phyloP scores from a whole-genome alignment of 768 basidiomycete genomes.

The Pleurotus sapidus region DNA sequence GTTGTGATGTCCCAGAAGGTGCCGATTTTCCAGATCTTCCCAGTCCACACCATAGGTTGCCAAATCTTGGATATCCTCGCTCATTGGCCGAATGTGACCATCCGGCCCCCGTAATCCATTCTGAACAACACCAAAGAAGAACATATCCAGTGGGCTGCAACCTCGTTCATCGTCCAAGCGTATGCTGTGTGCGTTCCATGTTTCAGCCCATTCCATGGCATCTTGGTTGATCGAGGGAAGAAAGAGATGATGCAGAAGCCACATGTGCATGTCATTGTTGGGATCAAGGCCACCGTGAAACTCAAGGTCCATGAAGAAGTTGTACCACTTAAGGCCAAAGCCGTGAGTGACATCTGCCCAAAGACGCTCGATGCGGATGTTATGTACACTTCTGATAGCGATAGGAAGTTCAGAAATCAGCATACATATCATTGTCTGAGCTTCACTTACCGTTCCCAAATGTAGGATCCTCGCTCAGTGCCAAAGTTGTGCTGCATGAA shows the following conservation, averaged over 20 bases:
- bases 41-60: constrained; percentile 10
- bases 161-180: constrained; percentile 19
- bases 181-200: constrained; percentile 23
- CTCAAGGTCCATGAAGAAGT: constrained; percentile 23
- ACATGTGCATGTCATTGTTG: constrained; percentile 17
- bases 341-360: constrained; percentile 21
- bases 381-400: constrained; percentile 20
- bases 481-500: constrained; percentile 23
- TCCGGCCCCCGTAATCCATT: constrained; percentile 15
- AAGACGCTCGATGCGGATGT: constrained; percentile 23
- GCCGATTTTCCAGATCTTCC: constrained; percentile 5
- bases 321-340: constrained; percentile 25
- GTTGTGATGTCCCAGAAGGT: background rate
- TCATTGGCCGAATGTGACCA: background rate
- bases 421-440: background rate
- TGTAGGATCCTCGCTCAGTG: constrained; percentile 24
- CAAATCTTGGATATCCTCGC: background rate
- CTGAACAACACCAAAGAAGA: constrained; percentile 26
- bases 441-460: constrained; percentile 28
- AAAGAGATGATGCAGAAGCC: constrained; percentile 24
- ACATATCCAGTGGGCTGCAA: constrained; percentile 27
- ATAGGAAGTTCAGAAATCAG: background rate
- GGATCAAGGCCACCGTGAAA: constrained; percentile 15
- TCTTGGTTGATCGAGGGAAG: constrained; percentile 17
- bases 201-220: constrained; percentile 16